Base-by-base conservation (phyloP, 2,329 filamentous ascomycete genomes). In the Alternaria brassicae region DNA sequence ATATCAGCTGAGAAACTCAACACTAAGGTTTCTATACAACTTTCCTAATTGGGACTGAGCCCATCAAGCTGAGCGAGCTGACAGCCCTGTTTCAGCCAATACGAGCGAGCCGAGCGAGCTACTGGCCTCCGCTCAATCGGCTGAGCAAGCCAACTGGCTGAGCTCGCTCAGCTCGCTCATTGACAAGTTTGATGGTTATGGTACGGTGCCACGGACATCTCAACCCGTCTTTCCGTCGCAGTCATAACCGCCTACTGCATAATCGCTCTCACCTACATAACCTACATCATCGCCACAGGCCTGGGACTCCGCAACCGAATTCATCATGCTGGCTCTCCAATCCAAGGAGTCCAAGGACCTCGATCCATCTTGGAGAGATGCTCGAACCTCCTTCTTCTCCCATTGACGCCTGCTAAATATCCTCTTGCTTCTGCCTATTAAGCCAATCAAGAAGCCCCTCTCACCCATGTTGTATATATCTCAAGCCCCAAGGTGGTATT, bases 381-480 rank as follows among this genome's bases (percentile, higher is more conserved):
- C 13, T 19, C 32, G 32, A 36, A 53, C 28, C 21, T 49, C 45
- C 34, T 37, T 37, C 34, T 37, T 37, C 15, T 17, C 34, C 27
- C 19, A 60, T 28, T n/a, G 4, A 30, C 17, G 3, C 30, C 19
- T 39, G 36, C 48, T 30, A 17, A 32, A 41, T 58, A 67, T 15
- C 13, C 58, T 37, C 42, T 65, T 65, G 15, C 12, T 37, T 49
- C 34, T 59, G 19, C 28, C 30, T 21, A 53, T 30, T 17, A 52
- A 37, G 8, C 61, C 42, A 56, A 54, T 57, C 2, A 37, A 17
- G 34, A 37, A 37, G 34, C 34, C 34, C n/a, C 19, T 37, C 34
- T 37, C n/a, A 37, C 56, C 61, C 42, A 62, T 63, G 63, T 60
- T 57, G 44, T 61, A 66, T 36, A 44, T 63, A 39, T 61, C 23